Percentiles rank a stretch among this genome's conserved stretches.
phyloP scores from a whole-genome alignment of 371 early-diverging fungal species.

The Mucor velutinosus region DNA sequence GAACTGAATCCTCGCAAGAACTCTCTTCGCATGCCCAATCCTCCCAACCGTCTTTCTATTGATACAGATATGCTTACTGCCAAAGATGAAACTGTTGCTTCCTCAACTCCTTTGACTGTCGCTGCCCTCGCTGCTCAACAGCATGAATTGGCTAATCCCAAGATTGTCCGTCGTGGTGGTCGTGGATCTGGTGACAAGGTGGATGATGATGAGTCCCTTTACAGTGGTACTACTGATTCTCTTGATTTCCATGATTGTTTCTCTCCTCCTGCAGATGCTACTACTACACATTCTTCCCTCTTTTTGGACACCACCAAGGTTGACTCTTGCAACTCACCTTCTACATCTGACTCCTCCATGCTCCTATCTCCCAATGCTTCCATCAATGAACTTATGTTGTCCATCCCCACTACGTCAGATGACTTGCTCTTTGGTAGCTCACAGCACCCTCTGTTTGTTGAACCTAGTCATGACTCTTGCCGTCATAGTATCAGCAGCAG shows the following conservation, averaged over 20 bases:
- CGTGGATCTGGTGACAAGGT: background rate
- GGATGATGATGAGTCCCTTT: constrained; percentile 28
- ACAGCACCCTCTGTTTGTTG: constrained; percentile 1
- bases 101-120: constrained; percentile 16
- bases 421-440: constrained; percentile 6
- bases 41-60: constrained; percentile 23
- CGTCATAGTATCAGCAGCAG: constrained; percentile 23
- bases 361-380: constrained; percentile 11
- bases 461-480: constrained; percentile 2
- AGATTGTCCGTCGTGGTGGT: constrained; percentile 1
- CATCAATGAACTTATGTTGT: constrained; percentile 18
- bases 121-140: constrained; percentile 21
- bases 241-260: constrained; percentile 52
- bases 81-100: background rate
- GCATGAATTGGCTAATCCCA: background rate
- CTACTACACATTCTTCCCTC: constrained; percentile 13
- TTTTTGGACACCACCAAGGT: background rate
- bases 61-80: constrained; percentile 5
- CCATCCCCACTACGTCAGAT: constrained; percentile 12
- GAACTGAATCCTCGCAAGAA: constrained; percentile 43
- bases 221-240: constrained; percentile 47
- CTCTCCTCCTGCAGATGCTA: constrained; percentile 36
- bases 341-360: constrained; percentile 5
- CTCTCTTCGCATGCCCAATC: constrained; percentile 34
- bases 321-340: constrained; percentile 7